phyloP scores from a whole-genome alignment of 139 green algal genomes.

The Chlorella vulgaris region DNA sequence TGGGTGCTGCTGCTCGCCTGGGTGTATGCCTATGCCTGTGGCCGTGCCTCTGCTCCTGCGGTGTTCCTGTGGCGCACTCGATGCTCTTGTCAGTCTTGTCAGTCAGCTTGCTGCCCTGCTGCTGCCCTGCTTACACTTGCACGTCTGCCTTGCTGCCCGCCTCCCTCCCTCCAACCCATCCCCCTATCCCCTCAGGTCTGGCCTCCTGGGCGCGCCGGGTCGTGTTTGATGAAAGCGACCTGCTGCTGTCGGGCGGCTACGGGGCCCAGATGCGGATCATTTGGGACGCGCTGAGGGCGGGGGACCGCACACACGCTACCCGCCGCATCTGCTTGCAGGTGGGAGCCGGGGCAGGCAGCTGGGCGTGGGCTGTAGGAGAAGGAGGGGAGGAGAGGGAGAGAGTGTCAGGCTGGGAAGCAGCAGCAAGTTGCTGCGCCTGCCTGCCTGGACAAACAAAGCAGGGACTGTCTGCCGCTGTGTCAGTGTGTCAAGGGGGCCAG shows the following conservation, averaged over 20 bases:
- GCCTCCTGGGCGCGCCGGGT: constrained; percentile 61
- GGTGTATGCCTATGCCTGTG: not conserved
- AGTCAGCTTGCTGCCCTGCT: too few relatives aligned
- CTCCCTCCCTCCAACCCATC: not conserved
- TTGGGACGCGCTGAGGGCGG: constrained; percentile 65
- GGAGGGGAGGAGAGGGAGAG: too few relatives aligned
- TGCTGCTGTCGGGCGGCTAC: constrained; percentile 86
- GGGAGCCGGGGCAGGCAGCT: constrained; percentile 2
- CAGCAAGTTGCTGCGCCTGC: too few relatives aligned
- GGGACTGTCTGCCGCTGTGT: too few relatives aligned
- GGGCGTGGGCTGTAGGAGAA: not conserved
- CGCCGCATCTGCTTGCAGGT: constrained; percentile 56
- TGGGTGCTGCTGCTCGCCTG: constrained; percentile 28
- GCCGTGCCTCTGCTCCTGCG: too few relatives aligned
- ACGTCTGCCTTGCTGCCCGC: not conserved
- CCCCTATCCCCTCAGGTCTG: constrained; percentile 25
- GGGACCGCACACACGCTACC: constrained; percentile 58
- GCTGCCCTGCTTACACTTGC: not conserved
- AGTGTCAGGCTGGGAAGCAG: too few relatives aligned
- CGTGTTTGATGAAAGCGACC: constrained; percentile 95
- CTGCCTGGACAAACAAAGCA: too few relatives aligned
- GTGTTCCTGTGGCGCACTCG: too few relatives aligned
- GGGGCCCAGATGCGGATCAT: constrained; percentile 59
- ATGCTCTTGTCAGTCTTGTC: too few relatives aligned
- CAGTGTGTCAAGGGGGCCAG: too few relatives aligned